Base-by-base conservation (phyloP, 345 rosid genomes). In the Gossypium raimondii region DNA sequence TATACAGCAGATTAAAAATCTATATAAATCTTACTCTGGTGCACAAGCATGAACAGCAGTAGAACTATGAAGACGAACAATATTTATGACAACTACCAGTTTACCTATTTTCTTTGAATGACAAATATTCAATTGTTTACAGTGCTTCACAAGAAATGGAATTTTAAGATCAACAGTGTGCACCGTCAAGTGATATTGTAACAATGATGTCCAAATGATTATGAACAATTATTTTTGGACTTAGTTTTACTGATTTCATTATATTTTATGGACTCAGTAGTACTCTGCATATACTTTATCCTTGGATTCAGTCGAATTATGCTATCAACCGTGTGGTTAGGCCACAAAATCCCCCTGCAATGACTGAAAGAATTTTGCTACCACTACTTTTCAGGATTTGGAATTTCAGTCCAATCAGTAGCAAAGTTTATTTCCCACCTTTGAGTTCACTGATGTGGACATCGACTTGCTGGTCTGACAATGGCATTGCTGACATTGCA, bases 201-300 rank as follows among this genome's bases (percentile, higher is more conserved):
- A 34, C 67, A 34, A 2, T 65, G 27, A 38, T 10, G 14, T 64
- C 25, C 22, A 4, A 43, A 64, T 64, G 14, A 38, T n/a, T n/a
- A 45, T 9, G 14, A n/a, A n/a, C 8, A 29, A 61, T 61, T n/a
- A 41, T 43, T 65, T 41, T 43, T 41, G 51, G 16, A n/a, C 7
- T 38, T n/a, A 65, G 13, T 65, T 64, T 25, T 65, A 65, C 27
- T 8, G 51, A 65, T 65, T 65, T 65, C 50, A 65, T 41, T 43
- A 10, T 9, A 43, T 41, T 38, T 65, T 65, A 65, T 43, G 51
- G 16, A 22, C 9, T n/a, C 50, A 17, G 3, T 64, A 3, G 50
- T 41, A 41, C 7, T 38, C 50, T 5, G 17, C 18, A 16, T 41
- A 64, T 41, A 41, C 50, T 43, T 64, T 41, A 38, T 24, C 20